phyloP scores from a whole-genome alignment of 2,329 filamentous ascomycete genomes.

The Calonectria pseudoturangicola region DNA sequence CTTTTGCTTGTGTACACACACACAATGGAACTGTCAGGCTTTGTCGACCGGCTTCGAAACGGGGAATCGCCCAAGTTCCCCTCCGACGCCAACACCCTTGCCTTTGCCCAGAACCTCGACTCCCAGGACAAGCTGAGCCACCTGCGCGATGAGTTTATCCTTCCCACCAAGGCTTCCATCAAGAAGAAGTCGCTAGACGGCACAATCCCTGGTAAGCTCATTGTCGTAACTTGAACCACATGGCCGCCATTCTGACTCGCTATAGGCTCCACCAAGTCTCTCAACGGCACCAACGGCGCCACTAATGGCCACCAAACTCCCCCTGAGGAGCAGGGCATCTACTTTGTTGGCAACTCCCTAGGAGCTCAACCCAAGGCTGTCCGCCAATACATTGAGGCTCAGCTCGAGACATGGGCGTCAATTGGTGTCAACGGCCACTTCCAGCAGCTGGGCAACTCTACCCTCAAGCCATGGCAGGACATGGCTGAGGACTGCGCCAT shows the following conservation, averaged over 20 bases:
- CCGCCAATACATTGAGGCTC: conserved; percentile 78
- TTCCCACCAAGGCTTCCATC: conserved; percentile 84
- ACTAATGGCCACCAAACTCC: conserved; percentile 47
- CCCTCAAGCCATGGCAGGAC: conserved; percentile 83
- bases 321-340: conserved; percentile 71
- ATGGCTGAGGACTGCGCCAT: conserved; percentile 84
- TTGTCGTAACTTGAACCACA: not conserved
- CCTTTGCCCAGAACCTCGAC: conserved; percentile 74
- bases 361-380: conserved; percentile 86
- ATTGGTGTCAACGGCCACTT: conserved; percentile 93
- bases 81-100: conserved; percentile 66
- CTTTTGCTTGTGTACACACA: not conserved
- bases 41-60: conserved; percentile 63
- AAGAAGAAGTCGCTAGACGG: conserved; percentile 76
- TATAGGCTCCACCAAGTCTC: conserved; percentile 38
- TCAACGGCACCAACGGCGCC: conserved; percentile 52
- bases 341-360: conserved; percentile 93
- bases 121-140: conserved; percentile 74
- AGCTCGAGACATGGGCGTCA: conserved; percentile 88
- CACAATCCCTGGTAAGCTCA: conserved; percentile 61
- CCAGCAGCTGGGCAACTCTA: conserved; percentile 78
- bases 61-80: conserved; percentile 67
- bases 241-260: conserved; percentile 8
- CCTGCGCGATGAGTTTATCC: conserved; percentile 82
- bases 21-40: conserved; percentile 63